Evolutionary conservation across 1,284 basidiomycete species (phyloP).

Genomic region (Filobasidium uniguttulatum): DNA sequence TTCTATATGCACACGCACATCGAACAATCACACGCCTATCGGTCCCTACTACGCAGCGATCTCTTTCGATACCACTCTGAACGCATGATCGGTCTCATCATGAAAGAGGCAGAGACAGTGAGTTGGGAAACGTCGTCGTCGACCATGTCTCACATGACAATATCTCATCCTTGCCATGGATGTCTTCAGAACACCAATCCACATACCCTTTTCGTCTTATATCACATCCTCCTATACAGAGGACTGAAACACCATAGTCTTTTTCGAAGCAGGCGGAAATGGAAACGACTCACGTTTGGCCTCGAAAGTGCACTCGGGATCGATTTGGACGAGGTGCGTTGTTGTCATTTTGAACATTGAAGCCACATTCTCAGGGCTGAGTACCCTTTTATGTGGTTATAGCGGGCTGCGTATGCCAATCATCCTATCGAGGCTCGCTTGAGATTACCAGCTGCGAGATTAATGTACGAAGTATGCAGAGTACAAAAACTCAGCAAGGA

Average conservation of each 20-base stretch:
- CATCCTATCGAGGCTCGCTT: conserved; percentile 65
- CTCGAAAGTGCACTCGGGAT: conserved; percentile 46
- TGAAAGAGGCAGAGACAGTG: conserved; percentile 55
- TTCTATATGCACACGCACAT: conserved; percentile 61
- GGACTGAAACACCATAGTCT: conserved; percentile 56
- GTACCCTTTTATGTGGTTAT: neutral
- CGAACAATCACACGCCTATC: conserved; percentile 68
- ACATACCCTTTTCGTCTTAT: conserved; percentile 65
- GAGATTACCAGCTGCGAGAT: conserved; percentile 52
- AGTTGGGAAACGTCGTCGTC: conserved; percentile 30
- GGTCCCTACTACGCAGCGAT: conserved; percentile 60
- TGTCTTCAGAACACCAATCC: conserved; percentile 63
- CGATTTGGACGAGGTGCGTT: conserved; percentile 33
- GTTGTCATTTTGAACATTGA: neutral
- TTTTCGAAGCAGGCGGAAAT: conserved; percentile 63
- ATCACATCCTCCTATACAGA: conserved; percentile 60
- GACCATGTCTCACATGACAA: neutral
- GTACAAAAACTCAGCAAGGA: conserved; percentile 64
- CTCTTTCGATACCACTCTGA: conserved; percentile 77
- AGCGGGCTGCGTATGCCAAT: conserved; percentile 19
- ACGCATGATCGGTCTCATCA: conserved; percentile 65
- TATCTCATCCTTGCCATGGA: neutral
- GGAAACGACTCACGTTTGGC: conserved; percentile 64
- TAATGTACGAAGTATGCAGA: conserved; percentile 81
- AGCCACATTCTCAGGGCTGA: conserved; percentile 2